Evolutionary conservation across 2,329 filamentous ascomycete species (phyloP).

Genomic region (Mycosphaerella sp.): DNA sequence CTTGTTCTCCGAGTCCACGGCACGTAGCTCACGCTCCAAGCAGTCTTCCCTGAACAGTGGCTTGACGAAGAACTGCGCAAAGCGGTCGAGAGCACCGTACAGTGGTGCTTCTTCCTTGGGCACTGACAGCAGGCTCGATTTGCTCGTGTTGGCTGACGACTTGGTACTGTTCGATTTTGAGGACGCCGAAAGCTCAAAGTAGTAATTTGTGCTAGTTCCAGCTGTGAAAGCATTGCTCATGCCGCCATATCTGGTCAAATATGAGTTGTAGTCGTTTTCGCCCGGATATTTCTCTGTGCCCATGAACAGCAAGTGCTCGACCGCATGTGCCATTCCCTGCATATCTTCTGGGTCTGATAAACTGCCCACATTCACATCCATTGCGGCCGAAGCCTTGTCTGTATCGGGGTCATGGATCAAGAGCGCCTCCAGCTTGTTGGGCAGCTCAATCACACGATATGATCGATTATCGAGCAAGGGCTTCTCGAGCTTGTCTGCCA

Average conservation of each 20-base stretch:
- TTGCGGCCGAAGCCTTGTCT: constrained; percentile 91
- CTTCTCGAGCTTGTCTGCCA: constrained; percentile 67
- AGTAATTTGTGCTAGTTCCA: constrained; percentile 92
- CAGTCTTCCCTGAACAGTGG: constrained; percentile 81
- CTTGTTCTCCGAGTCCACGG: constrained; percentile 94
- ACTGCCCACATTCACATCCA: constrained; percentile 93
- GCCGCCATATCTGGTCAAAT: constrained; percentile 82
- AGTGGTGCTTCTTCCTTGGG: constrained; percentile 52
- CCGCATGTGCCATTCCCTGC: constrained; percentile 91
- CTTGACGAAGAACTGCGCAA: constrained; percentile 88
- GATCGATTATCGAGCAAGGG: constrained; percentile 77
- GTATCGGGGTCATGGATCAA: constrained; percentile 91
- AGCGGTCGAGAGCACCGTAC: constrained; percentile 78
- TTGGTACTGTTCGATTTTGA: constrained; percentile 50
- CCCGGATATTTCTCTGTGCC: constrained; percentile 95
- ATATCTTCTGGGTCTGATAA: constrained; percentile 89
- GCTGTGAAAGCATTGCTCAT: constrained; percentile 94
- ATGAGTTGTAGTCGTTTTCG: constrained; percentile 94
- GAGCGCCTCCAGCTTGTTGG: constrained; percentile 83
- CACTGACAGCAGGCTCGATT: constrained; percentile 32
- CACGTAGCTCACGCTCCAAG: constrained; percentile 76
- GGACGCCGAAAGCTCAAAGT: constrained; percentile 87
- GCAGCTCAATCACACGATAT: constrained; percentile 78
- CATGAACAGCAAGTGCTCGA: constrained; percentile 97
- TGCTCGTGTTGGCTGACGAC: constrained; percentile 34